Percentiles rank a stretch among this genome's conserved stretches.
phyloP scores from a whole-genome alignment of 2,329 filamentous ascomycete genomes.

The Chrysoporthe deuterocubensis region DNA sequence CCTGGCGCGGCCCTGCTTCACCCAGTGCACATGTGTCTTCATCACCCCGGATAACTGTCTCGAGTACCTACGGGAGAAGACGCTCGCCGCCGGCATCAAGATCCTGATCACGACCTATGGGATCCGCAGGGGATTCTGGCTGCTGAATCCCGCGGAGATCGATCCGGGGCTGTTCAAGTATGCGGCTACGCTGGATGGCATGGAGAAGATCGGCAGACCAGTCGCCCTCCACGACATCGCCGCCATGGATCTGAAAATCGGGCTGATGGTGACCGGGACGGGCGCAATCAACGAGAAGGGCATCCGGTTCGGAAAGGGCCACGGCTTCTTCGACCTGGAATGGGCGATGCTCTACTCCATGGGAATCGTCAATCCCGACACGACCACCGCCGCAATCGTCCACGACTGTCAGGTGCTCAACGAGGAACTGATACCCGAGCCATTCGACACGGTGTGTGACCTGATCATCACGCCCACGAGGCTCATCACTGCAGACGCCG shows the following conservation, averaged over 20 bases:
- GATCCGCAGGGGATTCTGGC: conserved; percentile 46
- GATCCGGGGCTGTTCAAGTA: conserved; percentile 35
- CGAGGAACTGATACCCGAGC: conserved; percentile 38
- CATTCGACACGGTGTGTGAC: conserved; percentile 47
- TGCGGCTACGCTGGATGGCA: conserved; percentile 47
- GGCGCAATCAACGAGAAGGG: conserved; percentile 45
- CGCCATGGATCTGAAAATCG: conserved; percentile 36
- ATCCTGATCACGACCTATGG: conserved; percentile 47
- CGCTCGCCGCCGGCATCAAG: conserved; percentile 45
- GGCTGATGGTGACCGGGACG: conserved; percentile 45
- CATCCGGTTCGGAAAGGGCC: conserved; percentile 45
- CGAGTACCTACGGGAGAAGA: conserved; percentile 43
- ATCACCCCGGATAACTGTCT: conserved; percentile 49
- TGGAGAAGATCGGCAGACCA: conserved; percentile 45
- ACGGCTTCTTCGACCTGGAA: conserved; percentile 47
- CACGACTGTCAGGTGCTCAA: conserved; percentile 48
- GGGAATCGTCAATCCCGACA: conserved; percentile 35
- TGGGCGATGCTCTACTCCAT: conserved; percentile 45
- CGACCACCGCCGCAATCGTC: conserved; percentile 41
- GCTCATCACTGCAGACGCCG: conserved; percentile 35
- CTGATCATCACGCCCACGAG: conserved; percentile 43
- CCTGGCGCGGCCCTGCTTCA: conserved; percentile 39
- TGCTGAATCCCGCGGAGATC: conserved; percentile 44
- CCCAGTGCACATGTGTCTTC: conserved; percentile 39
- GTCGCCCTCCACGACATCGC: conserved; percentile 42